Evolutionary conservation across 805 yeast species (phyloP).

Genomic region (Myxozyma monticola): DNA sequence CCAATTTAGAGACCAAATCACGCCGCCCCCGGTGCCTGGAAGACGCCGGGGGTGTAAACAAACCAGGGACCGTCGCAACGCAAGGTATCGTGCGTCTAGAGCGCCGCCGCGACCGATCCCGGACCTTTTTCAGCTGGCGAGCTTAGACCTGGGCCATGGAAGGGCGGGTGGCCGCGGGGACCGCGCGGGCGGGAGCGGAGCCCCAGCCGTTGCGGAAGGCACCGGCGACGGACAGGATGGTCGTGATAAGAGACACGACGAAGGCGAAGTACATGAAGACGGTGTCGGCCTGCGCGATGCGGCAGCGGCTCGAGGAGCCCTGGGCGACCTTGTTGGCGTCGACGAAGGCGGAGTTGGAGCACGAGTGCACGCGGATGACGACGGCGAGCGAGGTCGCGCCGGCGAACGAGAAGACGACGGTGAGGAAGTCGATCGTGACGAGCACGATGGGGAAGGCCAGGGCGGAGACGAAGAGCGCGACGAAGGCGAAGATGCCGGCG

Average conservation of each 20-base stretch:
- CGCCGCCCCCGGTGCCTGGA: no score
- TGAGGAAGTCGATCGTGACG: constrained; percentile 77
- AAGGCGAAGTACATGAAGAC: constrained; percentile 83
- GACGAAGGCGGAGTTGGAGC: constrained; percentile 67
- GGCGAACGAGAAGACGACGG: constrained; percentile 87
- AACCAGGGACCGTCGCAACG: no score
- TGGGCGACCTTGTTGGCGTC: constrained; percentile 66
- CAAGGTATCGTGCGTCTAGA: no score
- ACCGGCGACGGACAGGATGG: constrained; percentile 50
- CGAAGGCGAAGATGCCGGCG: constrained; percentile 73
- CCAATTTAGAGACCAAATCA: no score
- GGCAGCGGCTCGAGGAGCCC: constrained; percentile 82
- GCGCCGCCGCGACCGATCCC: no score
- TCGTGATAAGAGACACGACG: constrained; percentile 68
- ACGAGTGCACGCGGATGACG: constrained; percentile 81
- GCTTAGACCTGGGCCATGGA: constrained; percentile 21
- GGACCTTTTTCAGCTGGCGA: no score
- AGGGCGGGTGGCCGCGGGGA: constrained; percentile 17
- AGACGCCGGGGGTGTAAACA: no score
- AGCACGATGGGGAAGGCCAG: constrained; percentile 86
- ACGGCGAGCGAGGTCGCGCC: constrained; percentile 95
- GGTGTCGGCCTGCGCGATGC: constrained; percentile 87
- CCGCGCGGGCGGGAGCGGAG: constrained; percentile 2
- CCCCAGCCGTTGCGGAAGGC: constrained; percentile 43
- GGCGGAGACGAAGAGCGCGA: constrained; percentile 73